Conservation (phyloP, 1,284 basidiomycete genomes). For the Cutaneotrichosporon sp. region DNA sequence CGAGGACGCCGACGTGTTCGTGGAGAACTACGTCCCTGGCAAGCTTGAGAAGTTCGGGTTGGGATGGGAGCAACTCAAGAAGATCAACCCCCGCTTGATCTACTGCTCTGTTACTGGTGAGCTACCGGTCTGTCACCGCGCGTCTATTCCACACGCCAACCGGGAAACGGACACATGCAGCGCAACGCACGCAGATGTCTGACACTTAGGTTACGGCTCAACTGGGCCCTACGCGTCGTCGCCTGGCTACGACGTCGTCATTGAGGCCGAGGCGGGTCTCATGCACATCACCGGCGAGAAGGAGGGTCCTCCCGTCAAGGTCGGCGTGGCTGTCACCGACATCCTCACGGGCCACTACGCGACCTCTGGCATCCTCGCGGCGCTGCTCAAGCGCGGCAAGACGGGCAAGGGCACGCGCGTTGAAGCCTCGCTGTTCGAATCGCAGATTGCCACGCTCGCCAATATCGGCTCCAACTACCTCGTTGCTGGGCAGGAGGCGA, state of each 20-base stretch:
- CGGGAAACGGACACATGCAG: background rate
- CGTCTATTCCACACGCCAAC: background rate
- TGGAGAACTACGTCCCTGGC: slow-evolving; percentile 72
- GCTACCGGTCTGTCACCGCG: slow-evolving; percentile 24
- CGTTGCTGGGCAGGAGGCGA: slow-evolving; percentile 78
- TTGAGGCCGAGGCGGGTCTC: slow-evolving; percentile 85
- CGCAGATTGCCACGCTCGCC: slow-evolving; percentile 82
- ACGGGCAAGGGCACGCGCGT: slow-evolving; percentile 88
- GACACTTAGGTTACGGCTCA: slow-evolving; percentile 76
- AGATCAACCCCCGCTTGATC: slow-evolving; percentile 76
- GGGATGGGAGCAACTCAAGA: slow-evolving; percentile 77
- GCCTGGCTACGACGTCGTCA: slow-evolving; percentile 87
- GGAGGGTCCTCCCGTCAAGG: slow-evolving; percentile 82
- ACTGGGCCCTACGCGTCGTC: slow-evolving; percentile 80
- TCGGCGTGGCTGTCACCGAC: slow-evolving; percentile 87
- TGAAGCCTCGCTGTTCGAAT: slow-evolving; percentile 84
- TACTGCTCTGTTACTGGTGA: slow-evolving; percentile 87
- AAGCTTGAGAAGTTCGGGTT: slow-evolving; percentile 82
- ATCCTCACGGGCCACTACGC: slow-evolving; percentile 76
- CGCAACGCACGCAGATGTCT: background rate
- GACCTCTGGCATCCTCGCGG: slow-evolving; percentile 89
- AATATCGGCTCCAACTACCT: slow-evolving; percentile 95
- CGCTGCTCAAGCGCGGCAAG: slow-evolving; percentile 72
- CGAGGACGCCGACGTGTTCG: slow-evolving; percentile 74
- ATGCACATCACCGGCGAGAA: slow-evolving; percentile 96